Evolutionary conservation across 495 filamentous ascomycete species (phyloP).

Genomic region (Trichoderma reesei): DNA sequence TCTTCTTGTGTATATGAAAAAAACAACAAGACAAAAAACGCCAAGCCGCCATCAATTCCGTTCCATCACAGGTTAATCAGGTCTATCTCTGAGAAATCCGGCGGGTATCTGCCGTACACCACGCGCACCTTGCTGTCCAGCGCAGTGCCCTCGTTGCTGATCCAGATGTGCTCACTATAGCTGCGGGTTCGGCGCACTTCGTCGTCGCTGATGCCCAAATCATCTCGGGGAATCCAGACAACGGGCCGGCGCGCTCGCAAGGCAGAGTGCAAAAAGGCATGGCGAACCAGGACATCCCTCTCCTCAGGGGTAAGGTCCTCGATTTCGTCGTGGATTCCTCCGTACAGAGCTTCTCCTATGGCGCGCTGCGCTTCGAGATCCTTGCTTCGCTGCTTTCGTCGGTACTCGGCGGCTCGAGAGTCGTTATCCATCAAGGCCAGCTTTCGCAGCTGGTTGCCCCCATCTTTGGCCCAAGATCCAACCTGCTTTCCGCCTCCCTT

Average conservation of each 20-base stretch:
- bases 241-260: conserved; percentile 76
- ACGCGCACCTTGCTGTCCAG: conserved; percentile 76
- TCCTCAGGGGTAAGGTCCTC: conserved; percentile 91
- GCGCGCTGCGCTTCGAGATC: conserved; percentile 60
- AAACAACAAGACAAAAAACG: background rate
- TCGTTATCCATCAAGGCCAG: conserved; percentile 33
- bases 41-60: background rate
- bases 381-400: conserved; percentile 28
- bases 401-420: conserved; percentile 29
- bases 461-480: conserved; percentile 37
- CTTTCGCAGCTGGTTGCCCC: conserved; percentile 30
- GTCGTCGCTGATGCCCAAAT: conserved; percentile 83
- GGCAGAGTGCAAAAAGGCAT: conserved; percentile 86
- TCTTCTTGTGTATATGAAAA: background rate
- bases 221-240: conserved; percentile 91
- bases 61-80: conserved; percentile 61
- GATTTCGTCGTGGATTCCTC: conserved; percentile 79
- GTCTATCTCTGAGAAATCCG: conserved; percentile 87
- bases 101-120: conserved; percentile 80
- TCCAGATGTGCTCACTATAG: conserved; percentile 79
- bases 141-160: conserved; percentile 84
- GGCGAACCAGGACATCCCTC: conserved; percentile 73
- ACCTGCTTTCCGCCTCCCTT: conserved; percentile 26
- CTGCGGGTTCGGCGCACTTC: conserved; percentile 69
- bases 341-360: conserved; percentile 72